Base-by-base conservation (phyloP, 2,329 filamentous ascomycete genomes). In the Colletotrichum horii region DNA sequence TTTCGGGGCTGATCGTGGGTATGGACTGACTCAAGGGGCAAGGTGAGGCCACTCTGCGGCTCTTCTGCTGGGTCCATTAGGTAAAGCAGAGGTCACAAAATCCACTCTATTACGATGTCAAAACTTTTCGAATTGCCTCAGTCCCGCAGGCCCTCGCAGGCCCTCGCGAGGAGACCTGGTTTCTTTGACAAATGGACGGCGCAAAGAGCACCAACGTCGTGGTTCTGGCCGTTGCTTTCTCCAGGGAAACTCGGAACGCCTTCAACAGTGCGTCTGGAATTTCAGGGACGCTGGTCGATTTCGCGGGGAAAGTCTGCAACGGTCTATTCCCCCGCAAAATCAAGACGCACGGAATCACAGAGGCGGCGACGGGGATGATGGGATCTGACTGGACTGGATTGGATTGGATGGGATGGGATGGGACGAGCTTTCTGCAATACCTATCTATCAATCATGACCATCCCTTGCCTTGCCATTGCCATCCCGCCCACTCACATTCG, bases 71-170 rank as follows among this genome's bases (percentile, higher is more conserved):
- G 73, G 73, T 52, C 56, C 52, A 43, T 75, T 75, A 75, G 55
- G 73, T 75, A 75, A 75, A 64, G 36, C 19, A 32, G 58, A 68
- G 69, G 70, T 75, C 73, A 75, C 36, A 26, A 75, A 73, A 75
- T 75, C 73, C 73, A 75, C 73, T 66, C 14, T 75, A 75, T 75
- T 75, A 75, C 73, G 70, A 73, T 75, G 73, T 14, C 30, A 68
- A 75, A 73, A 75, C 70, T 68, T 56, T 52, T 36, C 56, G 55
- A 73, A 68, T 73, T 67, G 70, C 64, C 56, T 75, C 64, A 56
- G 73, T 75, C 73, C 73, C 73, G 70, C 73, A 67, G 15, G 34
- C 12, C 12, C 19, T 56, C 58, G 19, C 70, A 15, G 19, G 48
- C 60, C 34, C 38, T 26, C 62, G 48, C 69, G 26, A 22, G 19